Base-by-base conservation (phyloP, 2,329 filamentous ascomycete species). In the Coniosporium tulheliwenetii region DNA sequence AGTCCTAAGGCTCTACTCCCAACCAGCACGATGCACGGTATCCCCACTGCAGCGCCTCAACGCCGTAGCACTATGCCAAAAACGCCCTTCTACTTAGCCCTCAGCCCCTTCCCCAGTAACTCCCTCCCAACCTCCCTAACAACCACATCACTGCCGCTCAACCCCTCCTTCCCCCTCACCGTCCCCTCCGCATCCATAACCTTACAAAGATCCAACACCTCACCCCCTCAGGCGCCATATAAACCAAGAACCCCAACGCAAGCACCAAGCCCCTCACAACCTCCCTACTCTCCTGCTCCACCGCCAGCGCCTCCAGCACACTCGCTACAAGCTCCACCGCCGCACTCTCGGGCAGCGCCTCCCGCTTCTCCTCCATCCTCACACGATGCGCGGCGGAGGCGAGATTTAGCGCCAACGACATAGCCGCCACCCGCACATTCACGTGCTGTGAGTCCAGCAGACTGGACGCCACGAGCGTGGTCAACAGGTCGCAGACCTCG, bases 311-410 rank as follows among this genome's bases (percentile, higher is more conserved):
- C 59, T 95, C 86, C 1, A 94, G 63, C 7, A 91, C 62, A 1
- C 83, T 81, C 0, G 87, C 87, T 0, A 81, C 76, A 5, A 96
- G 65, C 58, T 94, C 86, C 1, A 93, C 74, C 53, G 91, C 81
- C 43, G 82, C 77, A 2, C 70, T 73, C 32, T 85, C 80, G 0
- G 75, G 65, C 2, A 95, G 58, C 0, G 62, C 64, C 37, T 81
- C 73, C 5, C 64, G 61, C 1, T 70, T 62, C 10, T 73, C 68
- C 26, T 75, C 69, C 32, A 72, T 65, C 14, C 83, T 72, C 19
- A 73, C 64, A 37, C 73, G 74, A 50, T 81, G 80, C 51, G 86
- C 82, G 2, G 77, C 71, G 0, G 78, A 66, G 0, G 84, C 73
- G 0, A 96, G 61, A 49, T 96, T 95, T 65, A 86, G 91, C 1